These are phyloP conservation scores for Ammopiptanthus mongolicus DNA, from an alignment of 306 rosid genomes.

Conservation along the genomic window DNA sequence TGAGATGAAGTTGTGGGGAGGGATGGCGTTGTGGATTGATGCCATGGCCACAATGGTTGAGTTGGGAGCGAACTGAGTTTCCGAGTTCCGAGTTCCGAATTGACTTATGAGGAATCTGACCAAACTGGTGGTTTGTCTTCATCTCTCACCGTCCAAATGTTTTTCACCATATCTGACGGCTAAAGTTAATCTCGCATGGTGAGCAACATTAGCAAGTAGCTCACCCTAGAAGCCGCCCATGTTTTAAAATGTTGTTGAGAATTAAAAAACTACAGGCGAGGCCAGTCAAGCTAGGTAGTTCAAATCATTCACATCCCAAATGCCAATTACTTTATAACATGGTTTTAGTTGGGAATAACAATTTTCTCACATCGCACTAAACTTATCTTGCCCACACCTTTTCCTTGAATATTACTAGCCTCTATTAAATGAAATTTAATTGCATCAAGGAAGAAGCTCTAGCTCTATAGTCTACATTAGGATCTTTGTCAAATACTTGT, in stretches of 20 bases:
- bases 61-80: conserved; percentile 22
- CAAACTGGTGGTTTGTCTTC: too few species aligned
- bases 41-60: conserved; percentile 50
- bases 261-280: not conserved
- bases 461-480: not conserved
- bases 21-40: conserved; percentile 46
- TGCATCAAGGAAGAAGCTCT: not conserved
- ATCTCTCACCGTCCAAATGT: too few species aligned
- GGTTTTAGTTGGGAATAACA: not conserved
- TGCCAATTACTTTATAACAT: not conserved
- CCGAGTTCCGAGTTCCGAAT: not conserved
- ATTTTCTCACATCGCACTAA: not conserved
- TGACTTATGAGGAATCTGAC: too few species aligned
- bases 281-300: not conserved
- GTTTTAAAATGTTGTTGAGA: not conserved
- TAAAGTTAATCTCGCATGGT: too few species aligned
- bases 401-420: not conserved
- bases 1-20: conserved; percentile 47
- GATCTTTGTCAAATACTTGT: conserved; percentile 6
- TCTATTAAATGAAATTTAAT: not conserved
- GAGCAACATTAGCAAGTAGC: too few species aligned
- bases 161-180: too few species aligned
- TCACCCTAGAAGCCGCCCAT: not conserved
- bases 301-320: not conserved
- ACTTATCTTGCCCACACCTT: not conserved